Evolutionary conservation across 805 yeast species (phyloP).

Genomic region (Priceomyces medius): DNA sequence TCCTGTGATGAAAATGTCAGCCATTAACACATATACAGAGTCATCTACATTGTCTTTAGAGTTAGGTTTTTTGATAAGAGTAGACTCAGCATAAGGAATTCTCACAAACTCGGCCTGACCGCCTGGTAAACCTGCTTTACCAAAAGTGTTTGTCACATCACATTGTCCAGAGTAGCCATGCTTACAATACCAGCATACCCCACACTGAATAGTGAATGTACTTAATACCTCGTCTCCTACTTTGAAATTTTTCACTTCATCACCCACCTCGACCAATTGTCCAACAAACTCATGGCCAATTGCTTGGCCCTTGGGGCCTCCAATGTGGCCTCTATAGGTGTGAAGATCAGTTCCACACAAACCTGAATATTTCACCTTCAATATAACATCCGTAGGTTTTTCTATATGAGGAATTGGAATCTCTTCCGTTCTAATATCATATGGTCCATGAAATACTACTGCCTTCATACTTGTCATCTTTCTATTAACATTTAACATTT

Average conservation of each 20-base stretch:
- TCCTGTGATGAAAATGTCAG: slow-evolving; percentile 66
- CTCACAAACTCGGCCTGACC: slow-evolving; percentile 63
- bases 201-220: slow-evolving; percentile 58
- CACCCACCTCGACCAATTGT: slow-evolving; percentile 40
- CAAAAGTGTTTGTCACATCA: slow-evolving; percentile 54
- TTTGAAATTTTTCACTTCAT: slow-evolving; percentile 27
- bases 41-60: slow-evolving; percentile 32
- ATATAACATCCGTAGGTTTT: slow-evolving; percentile 42
- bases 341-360: slow-evolving; percentile 59
- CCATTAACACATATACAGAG: slow-evolving; percentile 53
- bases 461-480: slow-evolving; percentile 45
- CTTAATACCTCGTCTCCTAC: slow-evolving; percentile 49
- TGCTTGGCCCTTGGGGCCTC: slow-evolving; percentile 36
- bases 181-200: slow-evolving; percentile 56
- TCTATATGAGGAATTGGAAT: slow-evolving; percentile 41
- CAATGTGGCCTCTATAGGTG: slow-evolving; percentile 51
- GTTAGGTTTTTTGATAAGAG: slow-evolving; percentile 45
- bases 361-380: slow-evolving; percentile 48
- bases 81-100: slow-evolving; percentile 56
- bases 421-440: slow-evolving; percentile 36
- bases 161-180: slow-evolving; percentile 58
- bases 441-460: slow-evolving; percentile 47
- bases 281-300: slow-evolving; percentile 57
- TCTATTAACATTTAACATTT: no score
- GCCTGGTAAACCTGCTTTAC: slow-evolving; percentile 56